Evolutionary conservation across 129 eudicot genomes (phyloP).

Genomic region (Pulicaria dysenterica): DNA sequence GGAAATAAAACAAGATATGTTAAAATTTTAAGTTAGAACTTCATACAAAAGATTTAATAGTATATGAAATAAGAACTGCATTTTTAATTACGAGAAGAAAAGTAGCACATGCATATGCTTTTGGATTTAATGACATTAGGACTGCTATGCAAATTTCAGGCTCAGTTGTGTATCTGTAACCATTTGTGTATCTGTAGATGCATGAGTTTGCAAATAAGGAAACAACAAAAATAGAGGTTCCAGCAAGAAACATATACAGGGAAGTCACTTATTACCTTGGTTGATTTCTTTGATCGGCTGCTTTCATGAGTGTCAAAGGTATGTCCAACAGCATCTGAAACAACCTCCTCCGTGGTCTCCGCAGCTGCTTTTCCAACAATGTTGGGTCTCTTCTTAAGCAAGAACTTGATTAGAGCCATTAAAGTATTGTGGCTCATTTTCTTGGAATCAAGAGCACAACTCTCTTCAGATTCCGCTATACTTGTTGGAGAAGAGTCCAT

Average conservation of each 20-base stretch:
- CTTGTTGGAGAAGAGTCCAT: conserved; percentile 59
- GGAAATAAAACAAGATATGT: conserved; percentile 2
- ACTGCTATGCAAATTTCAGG: neutral
- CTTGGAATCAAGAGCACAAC: conserved; percentile 62
- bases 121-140: neutral
- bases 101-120: neutral
- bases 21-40: neutral
- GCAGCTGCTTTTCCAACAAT: conserved; percentile 94
- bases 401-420: conserved; percentile 85
- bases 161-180: neutral
- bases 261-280: conserved; percentile 54
- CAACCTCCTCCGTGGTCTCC: conserved; percentile 94
- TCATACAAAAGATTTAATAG: neutral
- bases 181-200: too few species aligned
- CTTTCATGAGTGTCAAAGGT: conserved; percentile 50
- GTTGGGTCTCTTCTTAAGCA: conserved; percentile 78
- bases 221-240: neutral
- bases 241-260: conserved; percentile 19
- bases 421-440: conserved; percentile 87
- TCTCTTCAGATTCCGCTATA: conserved; percentile 64
- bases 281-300: conserved; percentile 55
- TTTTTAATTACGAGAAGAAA: neutral
- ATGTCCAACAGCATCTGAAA: conserved; percentile 86
- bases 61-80: neutral
- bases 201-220: neutral